Percentiles rank a stretch among this genome's conserved stretches.
Evolutionary conservation across 1,284 basidiomycete genomes (phyloP).

Genomic region (Sanghuangporus baumii): DNA sequence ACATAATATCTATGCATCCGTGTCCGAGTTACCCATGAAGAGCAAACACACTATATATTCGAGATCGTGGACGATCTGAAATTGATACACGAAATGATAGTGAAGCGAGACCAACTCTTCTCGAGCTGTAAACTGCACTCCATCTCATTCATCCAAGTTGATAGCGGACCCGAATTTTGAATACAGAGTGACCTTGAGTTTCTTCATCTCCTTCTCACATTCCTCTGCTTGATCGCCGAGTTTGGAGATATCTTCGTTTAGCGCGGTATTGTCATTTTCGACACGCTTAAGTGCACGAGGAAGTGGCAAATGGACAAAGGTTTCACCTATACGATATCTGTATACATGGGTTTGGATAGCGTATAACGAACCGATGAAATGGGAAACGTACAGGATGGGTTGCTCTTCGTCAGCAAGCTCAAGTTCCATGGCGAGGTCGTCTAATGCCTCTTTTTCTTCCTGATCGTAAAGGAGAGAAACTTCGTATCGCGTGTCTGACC

Average conservation of each 20-base stretch:
- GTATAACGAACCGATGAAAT: neutral
- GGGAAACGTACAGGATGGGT: constrained; percentile 55
- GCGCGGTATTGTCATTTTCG: constrained; percentile 58
- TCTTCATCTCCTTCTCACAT: constrained; percentile 84
- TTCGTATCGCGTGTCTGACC: neutral
- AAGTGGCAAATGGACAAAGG: constrained; percentile 79
- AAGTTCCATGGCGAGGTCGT: constrained; percentile 83
- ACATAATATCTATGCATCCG: neutral
- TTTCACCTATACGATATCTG: constrained; percentile 89
- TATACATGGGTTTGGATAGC: neutral
- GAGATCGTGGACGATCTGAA: too few relatives aligned
- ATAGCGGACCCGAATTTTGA: constrained; percentile 93
- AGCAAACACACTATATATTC: too few relatives aligned
- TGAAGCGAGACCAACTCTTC: neutral
- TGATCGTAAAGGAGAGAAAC: constrained; percentile 26
- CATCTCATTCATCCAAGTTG: constrained; percentile 71
- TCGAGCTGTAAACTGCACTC: neutral
- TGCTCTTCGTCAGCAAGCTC: constrained; percentile 87
- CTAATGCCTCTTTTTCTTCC: constrained; percentile 91
- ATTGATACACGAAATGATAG: too few relatives aligned
- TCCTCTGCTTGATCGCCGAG: constrained; percentile 57
- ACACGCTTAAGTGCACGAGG: constrained; percentile 70
- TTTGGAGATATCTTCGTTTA: constrained; percentile 55
- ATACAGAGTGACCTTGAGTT: constrained; percentile 83
- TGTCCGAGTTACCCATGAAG: too few relatives aligned